Percentiles rank a stretch among this genome's conserved stretches.
Conservation (phyloP, 2,329 filamentous ascomycete species). For the Aureobasidium leucospermi region DNA sequence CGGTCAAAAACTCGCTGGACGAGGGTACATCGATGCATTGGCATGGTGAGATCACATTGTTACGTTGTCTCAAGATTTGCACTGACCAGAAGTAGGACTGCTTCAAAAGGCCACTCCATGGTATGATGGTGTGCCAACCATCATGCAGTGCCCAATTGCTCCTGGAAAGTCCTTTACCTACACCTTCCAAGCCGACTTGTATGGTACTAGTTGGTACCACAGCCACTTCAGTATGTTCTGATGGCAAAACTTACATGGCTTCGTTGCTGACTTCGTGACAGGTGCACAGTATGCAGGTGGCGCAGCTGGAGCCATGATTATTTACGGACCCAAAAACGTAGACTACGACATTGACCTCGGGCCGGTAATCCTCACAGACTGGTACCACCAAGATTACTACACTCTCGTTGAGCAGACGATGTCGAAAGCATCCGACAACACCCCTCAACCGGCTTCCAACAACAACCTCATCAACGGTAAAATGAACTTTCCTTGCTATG, state of each 20-base stretch:
- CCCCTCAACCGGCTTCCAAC: constrained; percentile 33
- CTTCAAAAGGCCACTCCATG: constrained; percentile 47
- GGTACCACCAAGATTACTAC: constrained; percentile 25
- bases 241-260: constrained; percentile 26
- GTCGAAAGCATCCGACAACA: constrained; percentile 21
- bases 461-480: constrained; percentile 38
- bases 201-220: constrained; percentile 38
- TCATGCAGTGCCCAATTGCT: constrained; percentile 41
- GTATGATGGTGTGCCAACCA: constrained; percentile 50
- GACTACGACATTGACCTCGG: constrained; percentile 34
- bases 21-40: constrained; percentile 58
- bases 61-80: neutral
- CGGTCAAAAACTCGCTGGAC: constrained; percentile 45
- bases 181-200: constrained; percentile 45
- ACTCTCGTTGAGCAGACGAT: constrained; percentile 19
- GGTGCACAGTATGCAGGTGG: constrained; percentile 38
- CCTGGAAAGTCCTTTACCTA: constrained; percentile 48
- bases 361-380: constrained; percentile 24
- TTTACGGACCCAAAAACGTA: constrained; percentile 37
- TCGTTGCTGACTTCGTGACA: neutral
- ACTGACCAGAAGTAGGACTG: neutral
- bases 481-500: constrained; percentile 22
- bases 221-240: constrained; percentile 32
- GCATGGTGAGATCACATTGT: constrained; percentile 43
- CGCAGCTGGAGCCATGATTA: constrained; percentile 33